Evolutionary conservation across 176 grass and related monocot genomes (phyloP), one percentile per base, ranked within the genome.

Genomic region (Cocos nucifera): DNA sequence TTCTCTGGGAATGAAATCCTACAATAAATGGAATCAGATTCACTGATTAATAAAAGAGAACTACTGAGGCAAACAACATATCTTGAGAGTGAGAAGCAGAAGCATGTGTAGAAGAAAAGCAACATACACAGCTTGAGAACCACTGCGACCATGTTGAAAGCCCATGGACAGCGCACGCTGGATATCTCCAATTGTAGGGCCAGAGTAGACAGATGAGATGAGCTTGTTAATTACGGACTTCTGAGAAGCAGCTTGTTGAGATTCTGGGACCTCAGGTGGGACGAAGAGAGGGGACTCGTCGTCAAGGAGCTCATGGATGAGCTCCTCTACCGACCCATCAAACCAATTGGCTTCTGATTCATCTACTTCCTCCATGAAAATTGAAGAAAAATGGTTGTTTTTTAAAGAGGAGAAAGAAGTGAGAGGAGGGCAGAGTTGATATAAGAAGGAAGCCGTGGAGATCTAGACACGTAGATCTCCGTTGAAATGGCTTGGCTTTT

Each of bases 141-240:
- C 60, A 56, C 71, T 22, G 27, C 17, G 74, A 25, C 58, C 54
- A 72, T 79, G 64, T 25, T 71, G 70, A 14, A 22, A 64, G 59
- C 65, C 61, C 10, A 52, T 15, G 30, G 67, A 79, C 54, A 89
- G 75, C 61, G 82, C 78, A 59, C 77, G 79, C 63, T 89, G 63
- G 63, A 85, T 76, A 67, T 89, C 82, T 48, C 20, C 51, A 55
- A 89, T 82, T 63, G 86, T 85, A 4, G 86, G 86, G 50, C 82
- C 86, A 26, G 78, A 76, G 86, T 85, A 85, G 27, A 77, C 80
- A 8, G 85, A 77, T n/a, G 64, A 73, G 62, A 81, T 30, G 2
- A 66, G 71, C 21, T 65, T 69, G 72, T 49, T 79, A 22, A 75
- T 53, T n/a, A 20, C 69, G 25, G 56, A 48, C 59, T 44, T 44